These are phyloP conservation scores for Phoenix dactylifera DNA, from an alignment of 176 grass and related monocot species.

Conservation along the genomic window DNA sequence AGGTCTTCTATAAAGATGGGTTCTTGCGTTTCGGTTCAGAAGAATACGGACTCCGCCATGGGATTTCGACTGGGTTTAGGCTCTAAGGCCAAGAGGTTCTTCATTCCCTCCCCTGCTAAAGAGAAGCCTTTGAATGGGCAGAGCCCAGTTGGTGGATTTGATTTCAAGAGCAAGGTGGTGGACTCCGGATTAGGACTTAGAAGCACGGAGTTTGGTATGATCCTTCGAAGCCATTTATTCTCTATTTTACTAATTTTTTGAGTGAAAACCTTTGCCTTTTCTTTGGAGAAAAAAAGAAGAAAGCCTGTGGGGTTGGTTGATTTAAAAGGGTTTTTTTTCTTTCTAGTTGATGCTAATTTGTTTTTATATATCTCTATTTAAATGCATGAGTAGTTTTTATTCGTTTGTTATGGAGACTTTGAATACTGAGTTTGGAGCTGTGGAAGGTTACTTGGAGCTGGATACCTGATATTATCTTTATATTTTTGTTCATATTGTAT, in stretches of 20 bases:
- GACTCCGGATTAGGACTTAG: conserved; percentile 17
- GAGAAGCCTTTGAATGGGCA: conserved; percentile 13
- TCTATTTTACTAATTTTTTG: conserved; percentile 1
- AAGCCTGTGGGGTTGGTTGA: no score
- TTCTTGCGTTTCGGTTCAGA: conserved; percentile 12
- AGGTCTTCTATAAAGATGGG: conserved; percentile 8
- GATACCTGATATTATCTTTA: no score
- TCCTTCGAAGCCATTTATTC: conserved; percentile 5
- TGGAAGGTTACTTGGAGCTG: no score
- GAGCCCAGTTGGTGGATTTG: conserved; percentile 17
- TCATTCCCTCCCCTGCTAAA: conserved; percentile 4
- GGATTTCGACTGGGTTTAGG: not conserved
- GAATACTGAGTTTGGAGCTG: no score
- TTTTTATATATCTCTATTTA: no score
- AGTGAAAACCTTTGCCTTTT: conserved; percentile 12
- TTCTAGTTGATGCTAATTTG: no score
- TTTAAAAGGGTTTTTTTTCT: no score
- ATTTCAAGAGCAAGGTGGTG: conserved; percentile 22
- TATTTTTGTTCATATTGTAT: no score
- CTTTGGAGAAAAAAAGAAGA: not conserved
- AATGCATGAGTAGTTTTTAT: no score
- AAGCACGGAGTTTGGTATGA: conserved; percentile 51
- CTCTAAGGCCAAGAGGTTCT: conserved; percentile 9
- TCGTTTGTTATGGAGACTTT: no score
- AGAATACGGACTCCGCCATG: not conserved